phyloP scores from a whole-genome alignment of 176 grass and related monocot species.

The Carex kokanica region DNA sequence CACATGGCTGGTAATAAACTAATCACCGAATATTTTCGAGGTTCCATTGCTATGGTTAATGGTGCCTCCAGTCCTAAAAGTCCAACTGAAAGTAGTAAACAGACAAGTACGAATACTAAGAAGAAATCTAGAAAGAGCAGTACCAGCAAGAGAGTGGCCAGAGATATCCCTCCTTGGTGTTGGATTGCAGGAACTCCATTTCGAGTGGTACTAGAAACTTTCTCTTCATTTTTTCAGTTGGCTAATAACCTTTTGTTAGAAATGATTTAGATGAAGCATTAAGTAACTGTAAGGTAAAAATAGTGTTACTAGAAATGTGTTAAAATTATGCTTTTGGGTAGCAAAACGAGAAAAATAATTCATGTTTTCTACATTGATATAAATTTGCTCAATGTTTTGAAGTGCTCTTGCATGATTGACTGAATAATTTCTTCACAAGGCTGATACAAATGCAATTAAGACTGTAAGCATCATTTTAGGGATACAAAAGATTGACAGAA shows the following conservation, averaged over 20 bases:
- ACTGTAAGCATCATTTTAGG: conserved; percentile 3
- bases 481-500: not conserved
- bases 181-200: conserved; percentile 85
- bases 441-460: not conserved
- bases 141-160: conserved; percentile 48
- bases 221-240: not conserved
- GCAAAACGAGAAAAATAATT: conserved; percentile 1
- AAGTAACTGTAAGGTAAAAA: not conserved
- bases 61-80: conserved; percentile 20
- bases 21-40: conserved; percentile 76
- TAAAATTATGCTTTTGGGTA: not conserved
- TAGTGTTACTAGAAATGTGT: not conserved
- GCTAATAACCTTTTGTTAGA: not conserved
- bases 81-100: conserved; percentile 32
- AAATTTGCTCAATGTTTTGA: not conserved
- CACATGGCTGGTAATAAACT: conserved; percentile 66
- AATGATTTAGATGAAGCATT: not conserved
- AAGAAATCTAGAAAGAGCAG: conserved; percentile 27
- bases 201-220: conserved; percentile 67
- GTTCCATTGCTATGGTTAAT: conserved; percentile 42
- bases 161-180: conserved; percentile 80
- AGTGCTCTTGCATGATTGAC: not conserved
- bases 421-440: not conserved
- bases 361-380: not conserved
- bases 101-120: conserved; percentile 40